These are phyloP conservation scores for Asterionellopsis glacialis DNA, from an alignment of 108 stramenopile species.

Conservation along the genomic window DNA sequence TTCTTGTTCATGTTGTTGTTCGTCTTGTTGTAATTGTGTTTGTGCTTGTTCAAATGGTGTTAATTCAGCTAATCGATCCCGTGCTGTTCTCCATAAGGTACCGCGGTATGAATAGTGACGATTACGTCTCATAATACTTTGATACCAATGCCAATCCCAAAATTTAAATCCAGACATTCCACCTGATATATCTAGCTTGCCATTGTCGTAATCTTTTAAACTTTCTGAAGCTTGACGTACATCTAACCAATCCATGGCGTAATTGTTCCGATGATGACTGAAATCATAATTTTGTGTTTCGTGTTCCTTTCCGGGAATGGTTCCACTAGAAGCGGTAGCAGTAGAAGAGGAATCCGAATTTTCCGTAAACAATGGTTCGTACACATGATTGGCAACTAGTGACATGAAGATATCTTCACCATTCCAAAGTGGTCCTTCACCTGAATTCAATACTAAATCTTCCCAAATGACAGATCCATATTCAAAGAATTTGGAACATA, in stretches of 20 bases:
- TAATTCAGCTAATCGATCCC: conserved; percentile 15
- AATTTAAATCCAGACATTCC: conserved; percentile 24
- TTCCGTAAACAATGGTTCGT: conserved; percentile 1
- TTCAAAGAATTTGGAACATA: conserved; percentile 32
- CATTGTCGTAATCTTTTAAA: conserved; percentile 32
- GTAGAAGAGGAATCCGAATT: background rate
- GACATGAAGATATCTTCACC: conserved; percentile 50
- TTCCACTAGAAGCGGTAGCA: background rate
- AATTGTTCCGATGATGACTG: conserved; percentile 17
- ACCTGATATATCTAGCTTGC: conserved; percentile 29
- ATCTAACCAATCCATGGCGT: conserved; percentile 34
- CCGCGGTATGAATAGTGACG: conserved; percentile 36
- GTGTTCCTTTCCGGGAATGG: too few species aligned
- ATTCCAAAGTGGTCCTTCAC: conserved; percentile 42
- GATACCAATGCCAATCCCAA: conserved; percentile 33
- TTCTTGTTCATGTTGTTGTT: too few species aligned
- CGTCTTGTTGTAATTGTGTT: too few species aligned
- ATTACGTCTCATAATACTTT: conserved; percentile 15
- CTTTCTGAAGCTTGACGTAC: conserved; percentile 28
- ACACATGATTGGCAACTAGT: conserved; percentile 41
- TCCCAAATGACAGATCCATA: conserved; percentile 30
- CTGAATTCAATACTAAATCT: conserved; percentile 19
- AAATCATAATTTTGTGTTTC: too few species aligned
- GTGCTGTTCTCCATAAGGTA: conserved; percentile 25
- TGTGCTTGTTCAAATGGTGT: too few species aligned